Evolutionary conservation across 164 flowering plant species (phyloP), one percentile per base, ranked within the genome.

Genomic region (Stephania cephalantha): DNA sequence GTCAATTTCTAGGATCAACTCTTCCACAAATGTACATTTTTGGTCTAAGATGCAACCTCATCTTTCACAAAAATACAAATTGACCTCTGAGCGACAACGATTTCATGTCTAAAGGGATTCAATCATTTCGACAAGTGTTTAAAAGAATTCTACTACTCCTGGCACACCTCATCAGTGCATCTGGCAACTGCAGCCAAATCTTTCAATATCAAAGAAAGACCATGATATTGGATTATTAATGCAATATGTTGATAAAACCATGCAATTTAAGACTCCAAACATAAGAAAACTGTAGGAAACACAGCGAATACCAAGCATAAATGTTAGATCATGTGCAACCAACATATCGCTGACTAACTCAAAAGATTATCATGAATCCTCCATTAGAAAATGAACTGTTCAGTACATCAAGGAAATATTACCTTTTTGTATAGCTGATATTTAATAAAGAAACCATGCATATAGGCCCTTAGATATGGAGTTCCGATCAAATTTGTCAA

Each of bases 401-500:
- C 17, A 63, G 25, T 13, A 17, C 18, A 15, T 22, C 44, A 71
- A 73, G 35, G 67, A 73, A 77, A 46, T 68, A 77, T 73, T 55
- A 90, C 97, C 95, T 87, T 88, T 77, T 87, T 85, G 83, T 95
- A 95, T 74, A 91, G 72, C 64, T 85, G 78, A 78, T 89, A 79
- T 82, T 91, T 85, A 80, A 95, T 80, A 69, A 91, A 93, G 87
- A 78, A 95, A 7, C 99, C 99, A 84, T 95, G 99, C 97, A 93
- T 88, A 77, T 86, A 87, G 9, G 98, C 99, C 81, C 88, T 85
- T 31, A 93, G 82, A 52, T 84, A 88, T 80, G 90, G 84, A 53
- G 95, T 91, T 58, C 98, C 98, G 69, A 95, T 90, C 74, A 89
- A 83, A 76, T 86, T 77, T 0, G 96, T 84, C 83, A 90, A 81